Evolutionary conservation across 2,329 filamentous ascomycete genomes (phyloP).

Genomic region (Paecilomyces dactylethromorphus): DNA sequence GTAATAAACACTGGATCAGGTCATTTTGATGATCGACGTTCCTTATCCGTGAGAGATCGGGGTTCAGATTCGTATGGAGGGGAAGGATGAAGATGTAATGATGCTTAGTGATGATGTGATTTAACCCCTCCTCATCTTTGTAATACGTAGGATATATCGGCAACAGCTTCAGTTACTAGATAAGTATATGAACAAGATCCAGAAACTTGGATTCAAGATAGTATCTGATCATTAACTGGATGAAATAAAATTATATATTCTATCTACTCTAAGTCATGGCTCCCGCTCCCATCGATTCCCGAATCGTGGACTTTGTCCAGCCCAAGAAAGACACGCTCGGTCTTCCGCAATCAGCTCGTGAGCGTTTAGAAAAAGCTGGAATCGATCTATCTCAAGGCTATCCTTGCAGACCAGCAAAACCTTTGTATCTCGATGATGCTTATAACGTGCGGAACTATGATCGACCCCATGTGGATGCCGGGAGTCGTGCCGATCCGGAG

Average conservation of each 20-base stretch:
- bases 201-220: background rate
- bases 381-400: slow-evolving; percentile 65
- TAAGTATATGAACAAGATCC: background rate
- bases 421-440: slow-evolving; percentile 64
- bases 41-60: background rate
- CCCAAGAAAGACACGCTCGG: slow-evolving; percentile 59
- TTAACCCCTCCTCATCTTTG: background rate
- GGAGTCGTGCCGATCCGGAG: slow-evolving; percentile 57
- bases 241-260: background rate
- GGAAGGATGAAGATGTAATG: background rate
- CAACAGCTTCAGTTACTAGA: background rate
- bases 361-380: slow-evolving; percentile 60
- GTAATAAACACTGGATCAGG: background rate
- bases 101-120: background rate
- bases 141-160: background rate
- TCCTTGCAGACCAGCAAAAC: slow-evolving; percentile 61
- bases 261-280: slow-evolving; percentile 36
- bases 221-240: background rate
- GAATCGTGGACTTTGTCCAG: slow-evolving; percentile 57
- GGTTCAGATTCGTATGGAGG: background rate
- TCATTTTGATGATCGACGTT: background rate
- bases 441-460: slow-evolving; percentile 57
- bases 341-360: slow-evolving; percentile 51
- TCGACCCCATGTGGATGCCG: slow-evolving; percentile 53
- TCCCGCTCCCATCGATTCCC: slow-evolving; percentile 54